Base-by-base conservation (phyloP, 345 rosid genomes). In the Barbarea vulgaris region DNA sequence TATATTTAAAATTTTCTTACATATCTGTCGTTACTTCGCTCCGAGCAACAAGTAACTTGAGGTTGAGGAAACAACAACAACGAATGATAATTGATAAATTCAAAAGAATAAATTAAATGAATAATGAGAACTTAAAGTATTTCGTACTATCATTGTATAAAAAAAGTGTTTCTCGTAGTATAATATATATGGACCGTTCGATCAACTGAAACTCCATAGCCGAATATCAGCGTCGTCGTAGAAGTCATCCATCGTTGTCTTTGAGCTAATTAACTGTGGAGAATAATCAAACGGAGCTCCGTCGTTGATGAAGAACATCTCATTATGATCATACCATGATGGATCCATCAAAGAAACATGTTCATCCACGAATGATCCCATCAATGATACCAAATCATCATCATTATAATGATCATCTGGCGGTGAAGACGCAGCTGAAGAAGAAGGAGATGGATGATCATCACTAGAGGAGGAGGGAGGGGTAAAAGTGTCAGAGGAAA, bases 161-260 rank as follows among this genome's bases (percentile, higher is more conserved):
- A 24, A 24, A 28, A 28, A 61, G 13, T 58, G 44, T 65, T 12
- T 58, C 27, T 58, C 27, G 3, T 33, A 6, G 15, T 34, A 46
- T 46, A 52, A 53, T 28, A 28, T 28, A 28, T 65, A 36, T 59
- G 60, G 73, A 73, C 60, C 67, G 61, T 73, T 25, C 10, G 66
- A 73, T 73, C 37, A 79, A 69, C 22, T 73, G 31, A 79, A 79
- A 61, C 71, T 74, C 82, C 82, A 79, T 24, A 79, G 75, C 34
- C 10, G 66, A 53, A 74, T 62, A 67, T 79, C 79, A 73, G 52
- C 78, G 42, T 31, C 78, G 19, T 73, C 73, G 31, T 67, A 78
- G 1, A 78, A 52, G 39, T 73, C 75, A 72, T 73, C 81, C 24
- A 67, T 72, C 48, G 54, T 77, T 14, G 76, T 64, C 67, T 52